Base-by-base conservation (phyloP, 768 basidiomycete species). In the Kwoniella sp. region DNA sequence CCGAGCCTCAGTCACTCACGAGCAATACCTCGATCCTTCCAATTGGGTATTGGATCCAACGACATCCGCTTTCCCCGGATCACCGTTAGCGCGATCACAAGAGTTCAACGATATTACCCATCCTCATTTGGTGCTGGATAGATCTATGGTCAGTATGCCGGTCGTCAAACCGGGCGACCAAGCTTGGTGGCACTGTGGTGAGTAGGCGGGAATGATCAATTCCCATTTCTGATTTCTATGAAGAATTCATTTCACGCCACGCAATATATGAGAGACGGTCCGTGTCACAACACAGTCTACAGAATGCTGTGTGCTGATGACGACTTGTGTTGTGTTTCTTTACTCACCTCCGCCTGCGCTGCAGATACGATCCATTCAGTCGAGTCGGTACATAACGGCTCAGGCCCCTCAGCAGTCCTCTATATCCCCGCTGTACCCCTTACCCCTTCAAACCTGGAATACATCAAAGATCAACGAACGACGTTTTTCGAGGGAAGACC, bases 161-260 rank as follows among this genome's bases (percentile, higher is more conserved):
- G 78, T 60, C 19, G 86, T 89, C 5, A 79, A 85, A 47, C 86
- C 89, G 0, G 90, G 90, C 1, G 90, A 91, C 72, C 86, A 87
- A 70, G 88, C 70, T 9, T 76, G 71, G 71, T 76, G 74, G 74
- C 74, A 76, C 63, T 68, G 70, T 51, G 74, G 74, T 73, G 51
- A 61, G 74, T n/a, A n/a, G n/a, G n/a, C 33, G n/a, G 33, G 24
- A 13, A 13, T 33, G 5, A 6, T 5, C 33, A 13, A 6, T 13
- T 33, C 7, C 33, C 33, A 33, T 13, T 13, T 33, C 33, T 6
- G 5, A 33, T 33, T 13, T 33, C 13, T 5, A 5, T n/a, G n/a
- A n/a, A n/a, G n/a, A n/a, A n/a, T n/a, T n/a, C n/a, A n/a, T n/a
- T n/a, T n/a, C n/a, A n/a, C n/a, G n/a, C n/a, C n/a, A n/a, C n/a